These are phyloP conservation scores for Manihot esculenta DNA, from an alignment of 441 rosid species.

Conservation along the genomic window DNA sequence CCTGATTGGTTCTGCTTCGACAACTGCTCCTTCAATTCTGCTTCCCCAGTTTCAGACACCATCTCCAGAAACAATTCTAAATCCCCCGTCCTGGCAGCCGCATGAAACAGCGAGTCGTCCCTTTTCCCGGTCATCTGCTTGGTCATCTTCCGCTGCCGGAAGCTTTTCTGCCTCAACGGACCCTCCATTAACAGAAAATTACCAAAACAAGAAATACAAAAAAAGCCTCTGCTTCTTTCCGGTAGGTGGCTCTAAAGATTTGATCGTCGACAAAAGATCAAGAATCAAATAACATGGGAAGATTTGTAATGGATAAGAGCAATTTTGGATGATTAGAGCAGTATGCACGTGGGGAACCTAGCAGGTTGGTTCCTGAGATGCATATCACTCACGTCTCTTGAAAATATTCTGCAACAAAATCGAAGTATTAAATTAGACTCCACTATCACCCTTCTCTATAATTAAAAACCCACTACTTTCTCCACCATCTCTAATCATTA, in stretches of 20 bases:
- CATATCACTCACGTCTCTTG: slow-evolving; percentile 18
- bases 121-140: slow-evolving; percentile 75
- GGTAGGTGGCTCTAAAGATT: neutral
- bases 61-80: slow-evolving; percentile 47
- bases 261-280: slow-evolving; percentile 14
- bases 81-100: slow-evolving; percentile 63
- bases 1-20: slow-evolving; percentile 73
- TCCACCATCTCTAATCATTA: neutral
- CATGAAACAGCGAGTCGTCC: slow-evolving; percentile 64
- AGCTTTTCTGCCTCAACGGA: slow-evolving; percentile 29
- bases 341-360: slow-evolving; percentile 23
- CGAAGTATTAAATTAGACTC: slow-evolving; percentile 3
- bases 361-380: slow-evolving; percentile 15
- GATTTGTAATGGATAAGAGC: neutral
- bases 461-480: neutral
- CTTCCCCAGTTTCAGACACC: slow-evolving; percentile 32
- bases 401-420: slow-evolving; percentile 24
- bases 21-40: slow-evolving; percentile 46
- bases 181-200: slow-evolving; percentile 24
- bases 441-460: neutral
- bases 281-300: neutral
- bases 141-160: slow-evolving; percentile 49
- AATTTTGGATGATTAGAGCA: slow-evolving; percentile 12
- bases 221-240: neutral
- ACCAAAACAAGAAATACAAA: neutral